Evolutionary conservation across 352 stramenopile genomes (phyloP), one percentile per base, ranked within the genome.

Genomic region (Phytophthora citrophthora): DNA sequence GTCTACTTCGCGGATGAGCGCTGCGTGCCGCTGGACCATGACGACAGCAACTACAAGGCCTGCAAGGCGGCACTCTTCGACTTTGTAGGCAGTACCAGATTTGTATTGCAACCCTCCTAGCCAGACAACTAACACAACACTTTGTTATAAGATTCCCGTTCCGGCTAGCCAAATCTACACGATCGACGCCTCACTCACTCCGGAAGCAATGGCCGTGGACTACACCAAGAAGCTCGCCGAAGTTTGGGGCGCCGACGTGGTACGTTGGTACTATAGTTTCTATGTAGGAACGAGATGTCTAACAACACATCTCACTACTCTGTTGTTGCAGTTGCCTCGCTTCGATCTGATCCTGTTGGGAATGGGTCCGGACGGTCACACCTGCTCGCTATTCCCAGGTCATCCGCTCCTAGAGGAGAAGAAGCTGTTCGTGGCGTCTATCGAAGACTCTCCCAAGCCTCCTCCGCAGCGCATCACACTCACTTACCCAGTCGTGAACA

Each of bases 1-100:
- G 90, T 99, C n/a, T 96, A 98, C 70, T 97, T 99, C 66, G 96
- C 97, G 2, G 97, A 99, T 74, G 98, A 99, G 77, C 92, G 97
- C 61, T 99, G 93, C 62, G 97, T 99, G 27, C 72, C 88, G 8
- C 74, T 95, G 18, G 84, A 96, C 53, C 59, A 98, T 79, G 76
- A 82, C 15, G 97, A 99, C 79, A 99, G 93, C 67, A 99, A 99
- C 83, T 94, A 96, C 73, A 93, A 96, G 61, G 89, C 93, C 0
- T 97, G 97, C 77, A 89, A 94, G 54, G 73, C 91, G 27, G 78
- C 83, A 29, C 88, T 99, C 45, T 95, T 99, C 23, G 79, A 88
- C 70, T 77, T 89, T 59, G 86, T 95, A 73, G 44, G 80, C 41
- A 15, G 3, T 26, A 18, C 4, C 7, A 38, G 1, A 18, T 24